Base-by-base conservation (phyloP, 495 filamentous ascomycete species). In the Lophiotrema nucula region DNA sequence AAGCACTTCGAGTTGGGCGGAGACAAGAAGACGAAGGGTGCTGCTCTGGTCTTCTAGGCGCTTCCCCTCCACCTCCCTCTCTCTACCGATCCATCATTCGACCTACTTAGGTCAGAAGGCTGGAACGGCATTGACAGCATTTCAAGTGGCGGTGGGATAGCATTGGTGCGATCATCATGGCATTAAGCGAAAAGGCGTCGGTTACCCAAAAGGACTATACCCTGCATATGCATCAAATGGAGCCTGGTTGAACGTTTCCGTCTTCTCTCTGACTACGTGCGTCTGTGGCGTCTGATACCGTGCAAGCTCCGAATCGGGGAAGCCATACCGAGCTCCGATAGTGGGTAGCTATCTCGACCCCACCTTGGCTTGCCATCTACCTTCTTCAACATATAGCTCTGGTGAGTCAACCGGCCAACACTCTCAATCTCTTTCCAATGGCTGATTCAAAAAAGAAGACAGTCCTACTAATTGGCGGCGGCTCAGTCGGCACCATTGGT, bases 11-110 rank as follows among this genome's bases (percentile, higher is more conserved):
- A 97, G 81, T 79, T 97, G 72, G 92, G 93, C 85, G 95, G 95
- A 81, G 95, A 99, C 86, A 99, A 99, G 90, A 99, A 99, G 90
- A 99, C 95, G 73, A 99, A 99, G 88, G 95, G 95, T 86, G 93
- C 93, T 71, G 95, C 95, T 68, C 83, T 99, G 71, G 95, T 99
- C 69, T 99, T 97, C 82, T 99, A 93, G 60, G 47, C 56, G 53
- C 33, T 23, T 67, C 58, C 65, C 37, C 48, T 56, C 55, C 46
- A 58, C 19, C 38, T 50, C 42, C 39, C 46, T 50, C 39, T 49
- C 50, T 49, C n/a, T n/a, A n/a, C n/a, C n/a, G n/a, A n/a, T n/a
- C n/a, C n/a, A n/a, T n/a, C n/a, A n/a, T n/a, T n/a, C n/a, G n/a
- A n/a, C n/a, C n/a, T n/a, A n/a, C n/a, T n/a, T n/a, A n/a, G n/a